Base-by-base conservation (phyloP, 257 asterid species). In the Solanum chiquidenum region DNA sequence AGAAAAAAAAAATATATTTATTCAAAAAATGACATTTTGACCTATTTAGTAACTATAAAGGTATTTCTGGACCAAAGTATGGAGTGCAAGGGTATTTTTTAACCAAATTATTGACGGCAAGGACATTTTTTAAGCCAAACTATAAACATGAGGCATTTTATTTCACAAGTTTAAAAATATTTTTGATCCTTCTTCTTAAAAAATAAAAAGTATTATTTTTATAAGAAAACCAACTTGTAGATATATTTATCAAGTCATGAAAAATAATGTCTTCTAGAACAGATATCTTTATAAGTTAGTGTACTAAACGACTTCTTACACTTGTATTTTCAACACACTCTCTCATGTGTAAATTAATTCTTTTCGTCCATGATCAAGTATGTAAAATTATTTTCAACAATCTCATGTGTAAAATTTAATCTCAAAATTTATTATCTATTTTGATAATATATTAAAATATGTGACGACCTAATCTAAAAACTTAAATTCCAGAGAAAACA, bases 401-500 rank as follows among this genome's bases (percentile, higher is more conserved):
- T 40, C 46, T 40, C 46, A 40, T 40, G 4, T 40, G 64, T 16
- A 6, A n/a, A n/a, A 66, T 5, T 66, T 7, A 66, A 66, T 25
- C 9, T 27, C 34, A 66, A 25, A 66, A 25, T 1, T 12, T 49
- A 25, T 8, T 64, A 11, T 1, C 0, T 25, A 64, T 4, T 2
- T 7, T 66, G 1, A 2, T 66, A 66, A 5, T 25, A 25, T 25
- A 2, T 64, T 25, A 64, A n/a, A 64, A 12, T n/a, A 4, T 12
- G 1, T 64, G 8, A 64, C 5, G 8, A n/a, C 7, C 72, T 25
- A 2, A 64, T 11, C 16, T 64, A 64, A 64, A 66, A 66, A 11
- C 73, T 25, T 66, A 66, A 11, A 2, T 14, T n/a, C 0, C 1
- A 0, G 0, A 0, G 14, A 11, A n/a, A 25, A 25, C 33, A 66